A percentile compares a stretch with the other conserved stretches of the same genome.
Evolutionary conservation across 2,329 filamentous ascomycete species (phyloP).

Genomic region (Knoxdaviesia proteae): DNA sequence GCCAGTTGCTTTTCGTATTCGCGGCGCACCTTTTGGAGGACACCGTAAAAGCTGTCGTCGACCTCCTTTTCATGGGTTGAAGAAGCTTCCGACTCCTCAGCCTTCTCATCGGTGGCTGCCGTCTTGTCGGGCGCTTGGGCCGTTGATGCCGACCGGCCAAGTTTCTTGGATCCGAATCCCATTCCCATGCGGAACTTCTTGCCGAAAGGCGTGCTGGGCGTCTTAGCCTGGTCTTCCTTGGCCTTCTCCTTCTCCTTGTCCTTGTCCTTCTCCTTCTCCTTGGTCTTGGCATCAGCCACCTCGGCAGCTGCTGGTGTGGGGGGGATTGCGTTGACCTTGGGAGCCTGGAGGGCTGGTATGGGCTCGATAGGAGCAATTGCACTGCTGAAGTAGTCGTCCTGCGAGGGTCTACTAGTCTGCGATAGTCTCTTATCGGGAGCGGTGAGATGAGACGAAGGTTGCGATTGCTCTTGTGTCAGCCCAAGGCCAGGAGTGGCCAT

Average conservation of each 20-base stretch:
- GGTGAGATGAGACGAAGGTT: conserved; percentile 8
- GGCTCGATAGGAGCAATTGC: conserved; percentile 26
- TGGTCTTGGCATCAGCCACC: conserved; percentile 20
- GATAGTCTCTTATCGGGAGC: conserved; percentile 33
- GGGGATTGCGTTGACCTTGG: conserved; percentile 22
- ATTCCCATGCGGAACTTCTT: conserved; percentile 64
- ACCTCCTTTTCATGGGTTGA: conserved; percentile 50
- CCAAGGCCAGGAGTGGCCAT: conserved; percentile 43
- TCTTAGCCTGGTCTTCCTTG: conserved; percentile 32
- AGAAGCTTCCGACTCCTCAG: conserved; percentile 42
- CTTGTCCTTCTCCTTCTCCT: conserved; percentile 33
- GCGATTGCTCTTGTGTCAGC: conserved; percentile 25
- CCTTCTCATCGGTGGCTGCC: conserved; percentile 54
- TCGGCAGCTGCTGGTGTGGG: conserved; percentile 23
- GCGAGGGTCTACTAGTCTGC: conserved; percentile 37
- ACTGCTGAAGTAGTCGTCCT: conserved; percentile 59
- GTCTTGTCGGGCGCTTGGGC: conserved; percentile 52
- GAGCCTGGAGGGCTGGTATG: conserved; percentile 10
- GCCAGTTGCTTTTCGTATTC: conserved; percentile 49
- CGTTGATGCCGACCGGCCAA: conserved; percentile 43
- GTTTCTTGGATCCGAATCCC: conserved; percentile 67
- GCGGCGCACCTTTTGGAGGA: conserved; percentile 50
- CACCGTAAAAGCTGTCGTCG: conserved; percentile 54
- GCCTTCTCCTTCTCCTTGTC: conserved; percentile 24
- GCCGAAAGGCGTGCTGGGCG: conserved; percentile 44